Percentiles rank a stretch among this genome's conserved stretches.
These are phyloP conservation scores for Waitea zeae DNA, from an alignment of 1,284 basidiomycete genomes.

Conservation along the genomic window DNA sequence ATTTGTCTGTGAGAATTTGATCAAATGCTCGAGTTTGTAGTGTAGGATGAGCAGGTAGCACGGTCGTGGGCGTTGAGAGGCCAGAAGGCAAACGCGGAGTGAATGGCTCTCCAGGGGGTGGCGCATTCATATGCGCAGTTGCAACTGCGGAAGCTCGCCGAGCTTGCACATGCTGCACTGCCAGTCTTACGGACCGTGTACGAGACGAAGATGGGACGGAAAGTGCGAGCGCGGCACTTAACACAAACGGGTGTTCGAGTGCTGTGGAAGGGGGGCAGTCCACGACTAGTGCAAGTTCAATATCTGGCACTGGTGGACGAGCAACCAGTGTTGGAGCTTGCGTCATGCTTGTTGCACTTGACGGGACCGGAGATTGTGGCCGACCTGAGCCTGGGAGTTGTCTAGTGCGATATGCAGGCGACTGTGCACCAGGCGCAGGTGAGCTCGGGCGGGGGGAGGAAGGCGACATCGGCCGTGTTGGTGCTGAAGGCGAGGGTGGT, in stretches of 20 bases:
- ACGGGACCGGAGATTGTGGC: constrained; percentile 28
- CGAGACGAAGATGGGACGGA: constrained; percentile 21
- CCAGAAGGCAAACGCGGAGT: constrained; percentile 25
- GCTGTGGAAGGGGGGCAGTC: constrained; percentile 26
- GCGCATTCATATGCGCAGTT: constrained; percentile 6
- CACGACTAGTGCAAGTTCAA: constrained; percentile 44
- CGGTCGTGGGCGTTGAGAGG: constrained; percentile 29
- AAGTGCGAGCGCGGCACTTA: constrained; percentile 32
- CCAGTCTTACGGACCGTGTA: constrained; percentile 25
- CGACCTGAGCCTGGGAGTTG: constrained; percentile 16
- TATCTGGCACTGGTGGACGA: constrained; percentile 19
- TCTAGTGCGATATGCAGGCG: constrained; percentile 24
- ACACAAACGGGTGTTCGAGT: constrained; percentile 38
- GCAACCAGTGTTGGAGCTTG: constrained; percentile 8
- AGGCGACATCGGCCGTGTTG: constrained; percentile 23
- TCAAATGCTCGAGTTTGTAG: too few species aligned
- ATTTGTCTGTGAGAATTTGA: constrained; percentile 28
- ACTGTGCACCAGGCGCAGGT: constrained; percentile 35
- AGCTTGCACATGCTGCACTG: constrained; percentile 43
- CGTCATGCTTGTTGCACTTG: constrained; percentile 9
- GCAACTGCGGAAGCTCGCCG: constrained; percentile 16
- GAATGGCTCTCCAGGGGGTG: constrained; percentile 16
- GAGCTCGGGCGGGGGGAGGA: constrained; percentile 17
- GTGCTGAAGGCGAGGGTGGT: constrained; percentile 31
- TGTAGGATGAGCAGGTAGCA: constrained; percentile 16